A percentile compares a stretch with the other conserved stretches of the same genome.
Evolutionary conservation across 73 alveolate genomes (phyloP).

Genomic region (Uronychia setigera): DNA sequence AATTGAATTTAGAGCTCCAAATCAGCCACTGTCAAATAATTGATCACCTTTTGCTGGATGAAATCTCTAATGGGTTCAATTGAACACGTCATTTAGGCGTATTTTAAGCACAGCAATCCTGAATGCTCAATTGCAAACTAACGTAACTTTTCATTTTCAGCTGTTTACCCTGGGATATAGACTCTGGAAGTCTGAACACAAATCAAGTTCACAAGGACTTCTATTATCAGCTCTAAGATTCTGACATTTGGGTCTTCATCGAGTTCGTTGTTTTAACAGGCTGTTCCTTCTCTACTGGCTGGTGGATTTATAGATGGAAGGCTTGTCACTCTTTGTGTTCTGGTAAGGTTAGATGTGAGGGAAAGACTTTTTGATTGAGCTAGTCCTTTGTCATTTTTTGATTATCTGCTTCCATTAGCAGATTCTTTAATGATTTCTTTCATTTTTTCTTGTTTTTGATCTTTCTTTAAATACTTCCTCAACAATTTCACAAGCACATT

Average conservation of each 20-base stretch:
- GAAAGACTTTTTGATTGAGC: neutral
- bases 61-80: neutral
- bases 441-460: neutral
- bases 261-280: neutral
- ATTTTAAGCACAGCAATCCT: neutral
- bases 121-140: neutral
- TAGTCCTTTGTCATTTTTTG: neutral
- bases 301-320: neutral
- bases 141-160: neutral
- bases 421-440: neutral
- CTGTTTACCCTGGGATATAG: neutral
- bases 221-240: neutral
- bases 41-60: neutral
- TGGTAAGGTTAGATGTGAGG: neutral
- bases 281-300: neutral
- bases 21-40: neutral
- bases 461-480: neutral
- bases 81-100: neutral
- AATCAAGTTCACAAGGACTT: neutral
- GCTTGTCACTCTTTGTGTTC: neutral
- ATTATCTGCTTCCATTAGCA: neutral
- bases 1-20: neutral
- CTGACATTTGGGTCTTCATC: neutral
- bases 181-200: neutral
- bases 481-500: neutral